These are phyloP conservation scores for Rhypophila decipiens DNA, from an alignment of 495 filamentous ascomycete genomes.

Conservation along the genomic window DNA sequence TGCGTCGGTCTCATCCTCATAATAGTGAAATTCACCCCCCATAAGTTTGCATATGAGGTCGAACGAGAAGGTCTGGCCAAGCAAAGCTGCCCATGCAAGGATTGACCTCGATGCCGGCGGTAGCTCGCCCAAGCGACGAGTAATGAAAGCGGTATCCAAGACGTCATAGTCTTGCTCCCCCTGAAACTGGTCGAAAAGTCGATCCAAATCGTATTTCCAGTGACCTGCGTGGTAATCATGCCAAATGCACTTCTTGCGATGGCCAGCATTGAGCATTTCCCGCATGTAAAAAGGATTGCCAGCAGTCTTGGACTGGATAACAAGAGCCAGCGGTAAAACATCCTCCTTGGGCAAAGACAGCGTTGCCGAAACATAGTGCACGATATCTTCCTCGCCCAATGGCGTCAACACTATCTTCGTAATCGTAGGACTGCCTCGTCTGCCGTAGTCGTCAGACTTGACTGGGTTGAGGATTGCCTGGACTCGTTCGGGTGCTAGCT, in stretches of 20 bases:
- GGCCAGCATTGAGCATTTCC: conserved; percentile 83
- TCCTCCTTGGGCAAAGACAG: conserved; percentile 57
- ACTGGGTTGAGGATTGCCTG: conserved; percentile 40
- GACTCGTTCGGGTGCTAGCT: conserved; percentile 40
- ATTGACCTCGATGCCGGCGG: conserved; percentile 66
- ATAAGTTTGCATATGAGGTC: conserved; percentile 70
- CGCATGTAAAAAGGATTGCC: conserved; percentile 86
- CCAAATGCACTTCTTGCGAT: conserved; percentile 80
- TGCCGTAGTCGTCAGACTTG: conserved; percentile 42
- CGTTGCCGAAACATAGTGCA: conserved; percentile 69
- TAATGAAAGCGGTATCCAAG: conserved; percentile 74
- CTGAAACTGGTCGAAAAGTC: conserved; percentile 74
- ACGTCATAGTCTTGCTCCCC: conserved; percentile 67
- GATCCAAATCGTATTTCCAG: conserved; percentile 82
- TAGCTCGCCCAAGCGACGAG: conserved; percentile 67
- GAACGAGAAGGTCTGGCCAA: conserved; percentile 77
- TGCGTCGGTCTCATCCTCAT: conserved; percentile 29
- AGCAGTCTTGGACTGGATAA: conserved; percentile 73
- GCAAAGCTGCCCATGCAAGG: conserved; percentile 75
- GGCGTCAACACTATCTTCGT: conserved; percentile 62
- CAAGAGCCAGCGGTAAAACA: conserved; percentile 56
- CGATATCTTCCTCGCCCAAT: conserved; percentile 66
- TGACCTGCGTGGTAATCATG: conserved; percentile 72
- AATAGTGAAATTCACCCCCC: conserved; percentile 56
- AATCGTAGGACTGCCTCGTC: conserved; percentile 37